These are phyloP conservation scores for Metschnikowia noctiluminum DNA, from an alignment of 805 yeast genomes.

Conservation along the genomic window DNA sequence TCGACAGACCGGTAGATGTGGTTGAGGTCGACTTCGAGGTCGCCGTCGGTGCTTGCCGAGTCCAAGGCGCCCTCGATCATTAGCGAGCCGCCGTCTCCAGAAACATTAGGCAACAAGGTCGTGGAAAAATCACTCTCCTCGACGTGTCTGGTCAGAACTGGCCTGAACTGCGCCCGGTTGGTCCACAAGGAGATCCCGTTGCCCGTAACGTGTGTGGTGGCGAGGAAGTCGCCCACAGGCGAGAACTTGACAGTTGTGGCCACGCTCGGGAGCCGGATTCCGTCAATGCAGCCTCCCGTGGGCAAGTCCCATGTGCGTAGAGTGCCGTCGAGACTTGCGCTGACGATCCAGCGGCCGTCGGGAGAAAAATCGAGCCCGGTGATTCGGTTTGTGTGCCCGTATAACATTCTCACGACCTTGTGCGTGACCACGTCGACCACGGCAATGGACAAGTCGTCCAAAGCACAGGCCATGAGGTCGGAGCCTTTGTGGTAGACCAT, in stretches of 20 bases:
- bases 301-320: slow-evolving; percentile 97
- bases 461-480: slow-evolving; percentile 77
- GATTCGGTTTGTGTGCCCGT: slow-evolving; percentile 87
- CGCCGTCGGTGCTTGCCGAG: slow-evolving; percentile 25
- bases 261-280: slow-evolving; percentile 71
- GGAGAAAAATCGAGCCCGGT: slow-evolving; percentile 89
- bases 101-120: slow-evolving; percentile 65
- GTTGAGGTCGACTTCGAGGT: slow-evolving; percentile 25
- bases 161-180: slow-evolving; percentile 77
- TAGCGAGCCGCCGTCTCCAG: slow-evolving; percentile 74
- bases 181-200: slow-evolving; percentile 93
- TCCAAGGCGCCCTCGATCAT: slow-evolving; percentile 78
- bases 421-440: slow-evolving; percentile 81
- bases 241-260: slow-evolving; percentile 79
- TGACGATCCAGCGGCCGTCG: slow-evolving; percentile 92
- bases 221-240: slow-evolving; percentile 84
- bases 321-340: slow-evolving; percentile 80
- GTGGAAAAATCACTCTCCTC: slow-evolving; percentile 70
- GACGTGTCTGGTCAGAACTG: slow-evolving; percentile 70
- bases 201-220: slow-evolving; percentile 87
- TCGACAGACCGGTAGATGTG: slow-evolving; percentile 49
- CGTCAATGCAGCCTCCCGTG: slow-evolving; percentile 95
- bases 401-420: slow-evolving; percentile 77
- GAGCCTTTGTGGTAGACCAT: slow-evolving; percentile 78
- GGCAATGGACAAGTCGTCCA: slow-evolving; percentile 82